These are phyloP conservation scores for Tylopilus felleus DNA, from an alignment of 768 basidiomycete genomes.

Conservation along the genomic window DNA sequence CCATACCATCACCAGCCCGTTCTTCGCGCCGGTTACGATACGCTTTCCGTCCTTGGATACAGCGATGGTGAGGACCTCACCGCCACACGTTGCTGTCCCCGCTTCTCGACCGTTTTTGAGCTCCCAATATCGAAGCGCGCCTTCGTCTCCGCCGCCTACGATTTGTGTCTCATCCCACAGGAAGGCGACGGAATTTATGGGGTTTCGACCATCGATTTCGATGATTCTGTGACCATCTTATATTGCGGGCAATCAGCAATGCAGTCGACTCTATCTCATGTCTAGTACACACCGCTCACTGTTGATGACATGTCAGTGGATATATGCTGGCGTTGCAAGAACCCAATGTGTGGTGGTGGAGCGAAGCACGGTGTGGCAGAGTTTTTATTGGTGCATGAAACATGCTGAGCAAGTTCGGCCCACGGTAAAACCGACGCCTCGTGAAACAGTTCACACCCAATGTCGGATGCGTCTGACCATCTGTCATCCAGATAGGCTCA, in stretches of 20 bases:
- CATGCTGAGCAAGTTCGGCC: not conserved
- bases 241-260: not conserved
- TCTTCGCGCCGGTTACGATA: conserved; percentile 14
- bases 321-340: not conserved
- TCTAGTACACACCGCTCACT: not conserved
- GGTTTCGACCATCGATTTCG: conserved; percentile 5
- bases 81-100: not conserved
- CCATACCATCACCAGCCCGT: conserved; percentile 11
- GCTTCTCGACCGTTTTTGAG: not conserved
- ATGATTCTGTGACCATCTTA: not conserved
- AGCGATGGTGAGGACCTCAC: conserved; percentile 6
- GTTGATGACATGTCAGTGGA: not conserved
- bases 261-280: not conserved
- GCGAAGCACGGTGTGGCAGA: not conserved
- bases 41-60: conserved; percentile 9
- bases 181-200: conserved; percentile 12
- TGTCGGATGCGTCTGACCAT: not conserved
- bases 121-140: conserved; percentile 7
- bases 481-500: not conserved
- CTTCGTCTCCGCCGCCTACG: conserved; percentile 10
- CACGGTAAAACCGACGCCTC: not conserved
- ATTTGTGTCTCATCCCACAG: conserved; percentile 1
- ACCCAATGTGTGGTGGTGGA: not conserved
- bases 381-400: not conserved
- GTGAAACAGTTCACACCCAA: not conserved